Evolutionary conservation across 257 asterid species (phyloP), one percentile per base, ranked within the genome.

Genomic region (Penstemon eatonii): DNA sequence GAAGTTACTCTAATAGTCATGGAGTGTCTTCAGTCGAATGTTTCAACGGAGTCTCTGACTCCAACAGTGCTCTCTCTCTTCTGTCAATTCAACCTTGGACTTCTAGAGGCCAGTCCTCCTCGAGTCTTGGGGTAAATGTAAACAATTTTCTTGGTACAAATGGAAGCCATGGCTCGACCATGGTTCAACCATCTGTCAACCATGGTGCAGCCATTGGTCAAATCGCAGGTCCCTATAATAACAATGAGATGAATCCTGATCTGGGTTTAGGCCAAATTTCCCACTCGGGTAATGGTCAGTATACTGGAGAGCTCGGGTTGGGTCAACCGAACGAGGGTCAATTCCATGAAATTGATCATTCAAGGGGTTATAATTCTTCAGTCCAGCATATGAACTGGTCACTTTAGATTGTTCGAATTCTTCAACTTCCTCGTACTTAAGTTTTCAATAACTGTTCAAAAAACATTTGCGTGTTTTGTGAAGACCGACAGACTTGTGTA

Each of bases 61-160:
- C 92, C 79, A 71, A 66, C 73, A 74, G 80, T 79, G 98, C 96
- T 92, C 98, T 85, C 98, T 92, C 96, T 92, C 98, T 92, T 90
- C 97, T 88, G 97, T 92, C 98, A 92, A 92, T 78, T 65, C 91
- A 86, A 58, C 83, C 92, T 49, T 92, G 96, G 96, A 79, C 69
- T 80, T 78, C 92, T 43, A 82, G 88, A 76, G 67, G 66, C 85
- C 90, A 70, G 13, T 65, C 87, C 62, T 71, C 75, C 62, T 71
- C 75, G 49, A 81, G 80, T 77, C 87, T 79, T 44, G 94, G 79
- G 76, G 68, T 71, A 5, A 80, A 77, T 71, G 68, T 71, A 5
- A 80, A 77, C 73, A 69, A 56, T 54, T 64, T 72, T 52, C 78
- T 78, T 25, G 76, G 68, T 40, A 25, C 79, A 69, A 51, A 65